Conservation (phyloP, 345 rosid species). For the Hypericum androsaemum region DNA sequence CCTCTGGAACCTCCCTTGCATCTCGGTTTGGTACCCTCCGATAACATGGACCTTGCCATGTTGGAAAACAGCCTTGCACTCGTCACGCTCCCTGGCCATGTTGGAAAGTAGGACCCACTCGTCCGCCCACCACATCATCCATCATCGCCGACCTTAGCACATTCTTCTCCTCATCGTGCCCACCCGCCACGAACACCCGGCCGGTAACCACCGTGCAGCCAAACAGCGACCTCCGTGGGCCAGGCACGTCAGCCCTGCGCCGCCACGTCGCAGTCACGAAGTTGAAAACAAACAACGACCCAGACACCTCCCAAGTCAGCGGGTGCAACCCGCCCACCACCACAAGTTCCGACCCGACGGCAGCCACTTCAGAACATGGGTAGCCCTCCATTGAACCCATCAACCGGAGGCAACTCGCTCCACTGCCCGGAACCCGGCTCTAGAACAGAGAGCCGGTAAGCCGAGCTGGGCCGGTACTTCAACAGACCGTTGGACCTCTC, state of each 20-base stretch:
- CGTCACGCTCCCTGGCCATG: constrained; percentile 69
- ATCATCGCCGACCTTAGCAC: constrained; percentile 51
- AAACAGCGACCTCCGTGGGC: constrained; percentile 44
- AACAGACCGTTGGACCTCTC: constrained; percentile 6
- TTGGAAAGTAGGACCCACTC: constrained; percentile 52
- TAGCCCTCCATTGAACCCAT: constrained; percentile 33
- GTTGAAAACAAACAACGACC: constrained; percentile 32
- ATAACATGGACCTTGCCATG: no score
- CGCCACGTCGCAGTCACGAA: constrained; percentile 34
- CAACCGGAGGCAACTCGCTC: constrained; percentile 46
- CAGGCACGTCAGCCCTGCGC: constrained; percentile 48
- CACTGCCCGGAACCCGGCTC: constrained; percentile 48
- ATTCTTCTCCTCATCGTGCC: constrained; percentile 46
- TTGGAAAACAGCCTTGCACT: constrained; percentile 75
- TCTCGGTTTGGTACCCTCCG: constrained; percentile 64
- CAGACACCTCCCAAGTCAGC: constrained; percentile 29
- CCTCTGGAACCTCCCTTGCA: constrained; percentile 55
- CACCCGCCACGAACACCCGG: no score
- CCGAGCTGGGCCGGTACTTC: constrained; percentile 24
- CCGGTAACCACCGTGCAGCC: constrained; percentile 53
- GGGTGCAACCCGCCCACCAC: constrained; percentile 71
- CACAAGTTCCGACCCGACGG: constrained; percentile 54
- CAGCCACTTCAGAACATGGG: constrained; percentile 56
- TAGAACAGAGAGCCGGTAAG: constrained; percentile 31
- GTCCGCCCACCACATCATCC: constrained; percentile 49